phyloP scores from a whole-genome alignment of 768 basidiomycete species.

The Boletus reticuloceps region DNA sequence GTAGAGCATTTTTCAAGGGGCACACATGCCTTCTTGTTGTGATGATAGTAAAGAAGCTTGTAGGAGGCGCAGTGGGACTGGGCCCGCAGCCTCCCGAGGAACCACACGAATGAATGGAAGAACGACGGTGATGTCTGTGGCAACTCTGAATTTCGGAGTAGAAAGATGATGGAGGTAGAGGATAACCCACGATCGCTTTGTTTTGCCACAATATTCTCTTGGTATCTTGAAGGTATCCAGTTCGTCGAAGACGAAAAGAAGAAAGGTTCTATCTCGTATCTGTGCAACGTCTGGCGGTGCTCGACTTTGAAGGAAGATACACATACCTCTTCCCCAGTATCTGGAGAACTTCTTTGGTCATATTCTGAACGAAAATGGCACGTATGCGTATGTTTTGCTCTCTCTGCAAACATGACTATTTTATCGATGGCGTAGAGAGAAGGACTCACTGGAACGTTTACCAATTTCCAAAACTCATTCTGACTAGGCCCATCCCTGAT shows the following conservation, averaged over 20 bases:
- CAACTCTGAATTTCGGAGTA: neutral
- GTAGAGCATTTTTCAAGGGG: neutral
- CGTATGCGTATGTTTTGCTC: constrained; percentile 41
- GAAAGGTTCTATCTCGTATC: constrained; percentile 60
- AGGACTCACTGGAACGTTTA: constrained; percentile 33
- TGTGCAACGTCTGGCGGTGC: neutral
- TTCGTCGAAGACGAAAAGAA: constrained; percentile 63
- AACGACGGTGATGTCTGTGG: constrained; percentile 52
- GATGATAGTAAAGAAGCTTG: neutral
- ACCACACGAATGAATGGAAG: constrained; percentile 50
- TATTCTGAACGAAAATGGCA: constrained; percentile 48
- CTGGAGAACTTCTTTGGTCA: constrained; percentile 49
- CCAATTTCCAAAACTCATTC: constrained; percentile 35
- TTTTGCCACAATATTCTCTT: constrained; percentile 41
- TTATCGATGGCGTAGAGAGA: neutral
- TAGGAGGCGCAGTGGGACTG: neutral
- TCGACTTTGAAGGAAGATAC: neutral
- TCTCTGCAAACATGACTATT: constrained; percentile 17
- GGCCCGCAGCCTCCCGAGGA: constrained; percentile 1
- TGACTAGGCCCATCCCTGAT: constrained; percentile 12
- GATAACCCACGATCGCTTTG: constrained; percentile 53
- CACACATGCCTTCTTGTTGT: constrained; percentile 6
- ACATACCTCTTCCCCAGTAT: constrained; percentile 56
- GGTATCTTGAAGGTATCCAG: constrained; percentile 67
- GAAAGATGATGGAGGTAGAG: constrained; percentile 15